Conservation (phyloP, 176 grass and related monocot species). For the Miscanthus lutarioriparius region DNA sequence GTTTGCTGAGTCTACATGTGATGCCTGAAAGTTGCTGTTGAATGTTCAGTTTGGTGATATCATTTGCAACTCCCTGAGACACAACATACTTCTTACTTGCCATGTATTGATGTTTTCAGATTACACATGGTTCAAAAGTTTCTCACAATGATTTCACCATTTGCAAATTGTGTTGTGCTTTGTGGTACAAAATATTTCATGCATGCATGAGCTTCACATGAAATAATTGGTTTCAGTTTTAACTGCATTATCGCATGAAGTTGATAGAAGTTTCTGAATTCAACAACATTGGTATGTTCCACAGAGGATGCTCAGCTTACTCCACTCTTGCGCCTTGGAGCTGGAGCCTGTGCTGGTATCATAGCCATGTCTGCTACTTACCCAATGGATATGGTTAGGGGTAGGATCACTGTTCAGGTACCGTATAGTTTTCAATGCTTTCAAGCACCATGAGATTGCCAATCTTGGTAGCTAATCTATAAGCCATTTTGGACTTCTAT, state of each 20-base stretch:
- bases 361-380: conserved; percentile 99
- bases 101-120: background rate
- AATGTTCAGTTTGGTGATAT: background rate
- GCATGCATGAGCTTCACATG: background rate
- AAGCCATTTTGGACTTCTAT: background rate
- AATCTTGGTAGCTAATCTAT: background rate
- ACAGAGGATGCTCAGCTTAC: conserved; percentile 90
- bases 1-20: background rate
- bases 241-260: background rate
- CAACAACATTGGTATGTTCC: conserved; percentile 15
- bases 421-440: conserved; percentile 4
- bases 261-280: background rate
- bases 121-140: background rate
- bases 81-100: background rate
- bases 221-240: background rate
- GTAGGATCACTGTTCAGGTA: conserved; percentile 98
- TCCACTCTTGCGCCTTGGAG: conserved; percentile 85
- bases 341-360: conserved; percentile 96
- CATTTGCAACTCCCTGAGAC: background rate
- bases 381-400: conserved; percentile 99
- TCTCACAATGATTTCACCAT: background rate
- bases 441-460: background rate
- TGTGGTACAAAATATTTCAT: conserved; percentile 4
- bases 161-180: background rate
- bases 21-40: background rate